Evolutionary conservation across 2,329 filamentous ascomycete species (phyloP).

Genomic region (Apiospora marii): DNA sequence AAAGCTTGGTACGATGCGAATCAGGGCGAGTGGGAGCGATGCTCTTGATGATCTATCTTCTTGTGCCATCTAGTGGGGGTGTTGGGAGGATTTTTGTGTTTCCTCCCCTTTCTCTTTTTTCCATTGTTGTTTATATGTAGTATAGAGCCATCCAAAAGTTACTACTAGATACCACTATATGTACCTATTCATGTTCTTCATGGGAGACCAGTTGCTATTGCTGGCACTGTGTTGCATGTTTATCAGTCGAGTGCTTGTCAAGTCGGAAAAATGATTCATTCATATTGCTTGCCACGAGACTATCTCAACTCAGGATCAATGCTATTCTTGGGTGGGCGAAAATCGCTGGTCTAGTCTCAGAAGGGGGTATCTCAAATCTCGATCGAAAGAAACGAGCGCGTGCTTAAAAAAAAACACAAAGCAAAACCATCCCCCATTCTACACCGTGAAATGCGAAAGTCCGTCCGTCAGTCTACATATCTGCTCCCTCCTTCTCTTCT

Average conservation of each 20-base stretch:
- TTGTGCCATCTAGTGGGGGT: neutral
- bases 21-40: neutral
- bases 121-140: neutral
- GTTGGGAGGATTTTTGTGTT: neutral
- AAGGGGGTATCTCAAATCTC: constrained; percentile 2
- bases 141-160: neutral
- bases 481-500: constrained; percentile 31
- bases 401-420: neutral
- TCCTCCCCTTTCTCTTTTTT: neutral
- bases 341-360: neutral
- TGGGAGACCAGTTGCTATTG: neutral
- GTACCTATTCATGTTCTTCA: neutral
- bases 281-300: neutral
- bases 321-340: neutral
- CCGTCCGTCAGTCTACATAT: neutral
- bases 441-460: neutral
- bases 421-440: neutral
- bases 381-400: neutral
- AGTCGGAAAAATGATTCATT: neutral
- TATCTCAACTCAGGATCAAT: neutral
- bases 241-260: neutral
- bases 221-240: neutral
- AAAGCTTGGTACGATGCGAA: neutral
- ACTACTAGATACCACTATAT: neutral
- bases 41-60: neutral